These are phyloP conservation scores for Erythrophleum ivorense DNA, from an alignment of 331 rosid species.

Conservation along the genomic window DNA sequence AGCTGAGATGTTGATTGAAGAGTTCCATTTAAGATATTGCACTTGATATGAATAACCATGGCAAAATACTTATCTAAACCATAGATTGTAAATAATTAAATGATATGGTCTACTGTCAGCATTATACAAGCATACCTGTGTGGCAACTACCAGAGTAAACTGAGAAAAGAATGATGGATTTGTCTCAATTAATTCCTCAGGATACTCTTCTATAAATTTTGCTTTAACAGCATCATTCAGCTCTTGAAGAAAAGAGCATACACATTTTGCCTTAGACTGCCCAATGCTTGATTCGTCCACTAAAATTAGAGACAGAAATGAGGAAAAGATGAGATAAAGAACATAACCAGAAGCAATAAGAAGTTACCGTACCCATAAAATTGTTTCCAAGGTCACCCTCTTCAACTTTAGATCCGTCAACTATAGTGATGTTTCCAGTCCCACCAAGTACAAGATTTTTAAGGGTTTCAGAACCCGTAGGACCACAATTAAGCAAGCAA, in stretches of 20 bases:
- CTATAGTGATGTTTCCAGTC: slow-evolving; percentile 94
- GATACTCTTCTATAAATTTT: slow-evolving; percentile 88
- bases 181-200: slow-evolving; percentile 77
- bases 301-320: slow-evolving; percentile 43
- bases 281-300: slow-evolving; percentile 90
- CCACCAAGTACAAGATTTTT: slow-evolving; percentile 99
- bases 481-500: slow-evolving; percentile 94
- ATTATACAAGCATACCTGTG: slow-evolving; percentile 67
- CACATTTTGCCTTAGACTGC: slow-evolving; percentile 92
- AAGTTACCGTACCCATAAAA: slow-evolving; percentile 73
- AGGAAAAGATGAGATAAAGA: slow-evolving; percentile 35
- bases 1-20: slow-evolving; percentile 60
- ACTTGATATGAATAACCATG: slow-evolving; percentile 22
- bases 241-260: slow-evolving; percentile 94
- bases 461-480: slow-evolving; percentile 94
- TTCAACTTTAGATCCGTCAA: slow-evolving; percentile 94
- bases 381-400: slow-evolving; percentile 94
- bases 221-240: slow-evolving; percentile 96
- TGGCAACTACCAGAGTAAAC: slow-evolving; percentile 89
- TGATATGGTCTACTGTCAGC: slow-evolving; percentile 8
- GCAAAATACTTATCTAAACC: slow-evolving; percentile 12
- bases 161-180: slow-evolving; percentile 92
- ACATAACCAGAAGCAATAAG: neutral
- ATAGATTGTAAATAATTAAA: neutral
- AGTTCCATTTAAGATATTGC: slow-evolving; percentile 40